A percentile compares a stretch with the other conserved stretches of the same genome.
Evolutionary conservation across 2,329 filamentous ascomycete genomes (phyloP).

Genomic region (Pseudogymnoascus sp.): DNA sequence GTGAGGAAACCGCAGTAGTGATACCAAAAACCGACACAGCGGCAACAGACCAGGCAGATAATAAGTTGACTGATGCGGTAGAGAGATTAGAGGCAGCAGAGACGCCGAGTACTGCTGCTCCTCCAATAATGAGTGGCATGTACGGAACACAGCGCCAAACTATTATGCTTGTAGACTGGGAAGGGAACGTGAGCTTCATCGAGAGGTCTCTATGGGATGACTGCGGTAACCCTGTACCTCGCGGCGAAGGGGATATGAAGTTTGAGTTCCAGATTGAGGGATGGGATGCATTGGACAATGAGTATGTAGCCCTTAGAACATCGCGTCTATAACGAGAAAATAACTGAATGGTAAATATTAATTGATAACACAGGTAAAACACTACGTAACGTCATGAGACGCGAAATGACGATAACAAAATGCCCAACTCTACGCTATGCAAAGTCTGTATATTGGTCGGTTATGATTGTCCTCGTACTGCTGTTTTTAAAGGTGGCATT

Average conservation of each 20-base stretch:
- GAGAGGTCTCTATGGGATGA: slow-evolving; percentile 54
- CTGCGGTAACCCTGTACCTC: slow-evolving; percentile 45
- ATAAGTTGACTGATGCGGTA: slow-evolving; percentile 24
- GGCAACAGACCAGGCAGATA: slow-evolving; percentile 26
- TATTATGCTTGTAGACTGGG: slow-evolving; percentile 52
- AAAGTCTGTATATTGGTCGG: neutral
- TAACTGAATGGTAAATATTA: neutral
- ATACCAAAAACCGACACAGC: slow-evolving; percentile 29
- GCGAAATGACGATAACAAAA: neutral
- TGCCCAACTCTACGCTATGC: neutral
- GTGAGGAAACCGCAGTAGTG: slow-evolving; percentile 28
- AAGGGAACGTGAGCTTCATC: slow-evolving; percentile 50
- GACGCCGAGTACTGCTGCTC: slow-evolving; percentile 31
- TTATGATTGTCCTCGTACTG: neutral
- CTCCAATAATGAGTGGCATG: slow-evolving; percentile 46
- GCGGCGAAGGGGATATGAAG: slow-evolving; percentile 46
- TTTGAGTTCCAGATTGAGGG: slow-evolving; percentile 50
- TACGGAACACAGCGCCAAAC: slow-evolving; percentile 61
- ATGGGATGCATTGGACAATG: slow-evolving; percentile 24
- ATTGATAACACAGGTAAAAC: neutral
- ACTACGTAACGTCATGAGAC: neutral
- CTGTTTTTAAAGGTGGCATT: neutral
- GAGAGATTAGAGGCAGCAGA: slow-evolving; percentile 25
- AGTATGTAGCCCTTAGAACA: slow-evolving; percentile 10
- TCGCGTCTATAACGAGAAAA: neutral